A percentile compares a stretch with the other conserved stretches of the same genome.
phyloP scores from a whole-genome alignment of 2,329 filamentous ascomycete species.

The Orbilia quercus region DNA sequence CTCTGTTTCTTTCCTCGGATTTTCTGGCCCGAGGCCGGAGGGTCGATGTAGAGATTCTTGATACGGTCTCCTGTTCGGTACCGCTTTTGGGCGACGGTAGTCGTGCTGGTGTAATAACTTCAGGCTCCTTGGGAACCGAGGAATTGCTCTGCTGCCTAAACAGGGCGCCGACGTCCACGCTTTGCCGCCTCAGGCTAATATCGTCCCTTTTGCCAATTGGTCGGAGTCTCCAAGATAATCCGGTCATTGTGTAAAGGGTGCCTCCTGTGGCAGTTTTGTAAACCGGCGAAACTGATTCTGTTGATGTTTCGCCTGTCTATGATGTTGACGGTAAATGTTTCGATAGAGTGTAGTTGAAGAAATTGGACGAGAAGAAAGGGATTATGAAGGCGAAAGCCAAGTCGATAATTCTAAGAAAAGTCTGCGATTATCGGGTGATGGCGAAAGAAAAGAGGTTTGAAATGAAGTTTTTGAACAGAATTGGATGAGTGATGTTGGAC shows the following conservation, averaged over 20 bases:
- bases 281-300: background rate
- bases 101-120: constrained; percentile 18
- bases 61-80: constrained; percentile 24
- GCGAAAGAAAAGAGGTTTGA: background rate
- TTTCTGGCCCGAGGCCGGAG: constrained; percentile 47
- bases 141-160: constrained; percentile 51
- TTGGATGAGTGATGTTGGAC: constrained; percentile 21
- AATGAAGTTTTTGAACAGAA: background rate
- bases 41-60: constrained; percentile 49
- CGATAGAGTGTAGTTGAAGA: background rate
- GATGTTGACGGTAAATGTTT: background rate
- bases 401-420: too few relatives aligned
- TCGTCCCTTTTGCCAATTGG: constrained; percentile 43
- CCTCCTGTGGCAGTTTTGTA: constrained; percentile 14
- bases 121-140: constrained; percentile 38
- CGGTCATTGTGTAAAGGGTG: constrained; percentile 45
- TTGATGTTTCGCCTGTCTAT: constrained; percentile 4
- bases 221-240: constrained; percentile 54
- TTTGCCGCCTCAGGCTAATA: constrained; percentile 45
- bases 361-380: background rate
- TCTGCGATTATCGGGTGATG: background rate
- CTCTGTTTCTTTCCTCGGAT: constrained; percentile 46
- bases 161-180: constrained; percentile 52
- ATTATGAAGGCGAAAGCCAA: background rate
- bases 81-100: constrained; percentile 42